Base-by-base conservation (phyloP, 768 basidiomycete species). In the Boletellus ananiceps region DNA sequence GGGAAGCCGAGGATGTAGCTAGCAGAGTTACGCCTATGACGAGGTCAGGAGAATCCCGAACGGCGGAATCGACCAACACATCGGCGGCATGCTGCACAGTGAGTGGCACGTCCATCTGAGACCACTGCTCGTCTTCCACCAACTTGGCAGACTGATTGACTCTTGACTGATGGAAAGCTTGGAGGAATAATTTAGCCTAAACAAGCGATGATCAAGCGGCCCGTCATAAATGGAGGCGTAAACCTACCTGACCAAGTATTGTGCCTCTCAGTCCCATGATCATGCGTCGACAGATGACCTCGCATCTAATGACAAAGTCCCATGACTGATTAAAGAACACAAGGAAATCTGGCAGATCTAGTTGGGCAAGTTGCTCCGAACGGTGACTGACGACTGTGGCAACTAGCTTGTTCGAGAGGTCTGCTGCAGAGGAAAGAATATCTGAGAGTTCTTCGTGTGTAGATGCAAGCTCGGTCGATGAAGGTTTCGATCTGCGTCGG, bases 81-180 rank as follows among this genome's bases (percentile, higher is more conserved):
- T 88, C 78, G 33, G 84, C 77, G n/a, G 81, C 72, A 42, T 75
- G 78, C 68, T 98, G 95, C 23, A 89, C 68, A 4, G 71, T 55
- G 4, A 72, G 61, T 1, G 83, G 71, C 13, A 95, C 82, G 48
- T 96, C 68, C 13, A 81, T 76, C 14, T 88, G 87, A 50, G 75
- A 82, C 96, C 96, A 98, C 51, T 86, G 87, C 63, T 99, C 96
- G 57, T 97, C 93, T 66, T 98, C 93, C 8, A 99, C 95, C 23
- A 91, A 71, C 64, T 87, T 91, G 23, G 95, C 94, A 3, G 86
- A 88, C 47, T 77, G 78, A 3, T 84, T 80, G 38, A 98, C 79
- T 44, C 87, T 78, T 11, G 76, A 68, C 57, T 93, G 84, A 62
- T 99, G 96, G 70, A 94, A 97, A 0, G 74, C 69, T 60, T 88